Conservation (phyloP, 495 filamentous ascomycete genomes). For the Podospora bellae-mahoneyi region DNA sequence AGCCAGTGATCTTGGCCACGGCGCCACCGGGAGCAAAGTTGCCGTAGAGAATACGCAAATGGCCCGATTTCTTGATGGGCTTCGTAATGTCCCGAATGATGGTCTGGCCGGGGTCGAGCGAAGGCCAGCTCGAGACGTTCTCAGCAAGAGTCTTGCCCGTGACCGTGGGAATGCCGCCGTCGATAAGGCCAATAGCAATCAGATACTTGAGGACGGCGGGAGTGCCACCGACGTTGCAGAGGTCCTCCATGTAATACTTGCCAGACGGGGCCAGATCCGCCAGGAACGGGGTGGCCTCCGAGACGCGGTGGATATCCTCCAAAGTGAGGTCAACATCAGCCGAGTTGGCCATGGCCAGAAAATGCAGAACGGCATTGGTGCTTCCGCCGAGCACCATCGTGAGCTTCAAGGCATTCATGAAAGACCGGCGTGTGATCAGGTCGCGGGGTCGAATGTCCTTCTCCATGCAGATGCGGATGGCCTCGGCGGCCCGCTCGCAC, state of each 20-base stretch:
- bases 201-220: constrained; percentile 90
- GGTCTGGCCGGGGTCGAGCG: constrained; percentile 72
- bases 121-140: constrained; percentile 80
- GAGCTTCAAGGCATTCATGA: constrained; percentile 90
- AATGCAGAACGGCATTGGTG: constrained; percentile 91
- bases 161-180: constrained; percentile 83
- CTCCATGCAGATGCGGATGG: constrained; percentile 82
- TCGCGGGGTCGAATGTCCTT: constrained; percentile 81
- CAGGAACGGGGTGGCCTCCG: constrained; percentile 86
- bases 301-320: constrained; percentile 84
- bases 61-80: constrained; percentile 85
- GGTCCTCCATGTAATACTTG: constrained; percentile 87
- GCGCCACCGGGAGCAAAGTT: constrained; percentile 90
- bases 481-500: constrained; percentile 80
- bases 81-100: constrained; percentile 79
- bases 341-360: constrained; percentile 90
- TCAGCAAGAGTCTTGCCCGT: constrained; percentile 87
- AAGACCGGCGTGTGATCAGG: constrained; percentile 76
- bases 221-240: constrained; percentile 90
- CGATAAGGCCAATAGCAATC: constrained; percentile 73
- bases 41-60: constrained; percentile 84
- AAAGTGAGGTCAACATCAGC: constrained; percentile 79
- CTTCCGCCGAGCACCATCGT: constrained; percentile 90
- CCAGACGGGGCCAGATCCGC: constrained; percentile 90
- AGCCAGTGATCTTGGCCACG: constrained; percentile 97